Evolutionary conservation across 2,329 filamentous ascomycete genomes (phyloP).

Genomic region (Cordyceps tenuipes): DNA sequence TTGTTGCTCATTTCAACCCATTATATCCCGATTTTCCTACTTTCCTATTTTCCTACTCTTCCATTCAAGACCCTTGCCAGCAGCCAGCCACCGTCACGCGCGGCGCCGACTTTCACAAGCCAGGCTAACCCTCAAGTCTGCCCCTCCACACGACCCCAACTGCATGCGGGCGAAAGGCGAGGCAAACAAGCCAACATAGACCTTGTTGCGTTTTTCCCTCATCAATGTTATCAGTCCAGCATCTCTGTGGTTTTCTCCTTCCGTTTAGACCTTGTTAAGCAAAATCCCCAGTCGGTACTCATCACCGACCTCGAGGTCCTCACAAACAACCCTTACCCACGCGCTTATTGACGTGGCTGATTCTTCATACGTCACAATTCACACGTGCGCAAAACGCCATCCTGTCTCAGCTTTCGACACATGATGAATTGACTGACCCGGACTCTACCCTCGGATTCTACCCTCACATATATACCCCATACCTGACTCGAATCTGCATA

Average conservation of each 20-base stretch:
- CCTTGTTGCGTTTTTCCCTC: not conserved
- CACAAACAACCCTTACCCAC: conserved; percentile 7
- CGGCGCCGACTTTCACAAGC: conserved; percentile 1
- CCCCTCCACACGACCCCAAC: not conserved
- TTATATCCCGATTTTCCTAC: not conserved
- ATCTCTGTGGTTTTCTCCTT: not conserved
- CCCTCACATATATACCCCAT: not conserved
- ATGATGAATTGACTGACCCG: not conserved
- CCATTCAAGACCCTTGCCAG: not conserved
- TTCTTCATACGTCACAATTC: not conserved
- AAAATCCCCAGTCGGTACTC: not conserved
- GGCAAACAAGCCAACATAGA: not conserved
- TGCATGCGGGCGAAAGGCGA: not conserved
- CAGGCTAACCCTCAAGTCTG: not conserved
- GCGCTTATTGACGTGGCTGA: not conserved
- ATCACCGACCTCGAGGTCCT: not conserved
- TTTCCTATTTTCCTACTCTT: not conserved
- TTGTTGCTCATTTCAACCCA: not conserved
- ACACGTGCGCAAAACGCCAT: conserved; percentile 1
- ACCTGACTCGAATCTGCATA: not conserved
- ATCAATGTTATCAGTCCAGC: not conserved
- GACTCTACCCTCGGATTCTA: too few species aligned
- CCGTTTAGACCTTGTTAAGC: too few species aligned
- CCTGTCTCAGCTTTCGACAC: not conserved
- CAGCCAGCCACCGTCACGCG: not conserved